Evolutionary conservation across 164 flowering plant species (phyloP).

Genomic region (Aristolochia contorta): DNA sequence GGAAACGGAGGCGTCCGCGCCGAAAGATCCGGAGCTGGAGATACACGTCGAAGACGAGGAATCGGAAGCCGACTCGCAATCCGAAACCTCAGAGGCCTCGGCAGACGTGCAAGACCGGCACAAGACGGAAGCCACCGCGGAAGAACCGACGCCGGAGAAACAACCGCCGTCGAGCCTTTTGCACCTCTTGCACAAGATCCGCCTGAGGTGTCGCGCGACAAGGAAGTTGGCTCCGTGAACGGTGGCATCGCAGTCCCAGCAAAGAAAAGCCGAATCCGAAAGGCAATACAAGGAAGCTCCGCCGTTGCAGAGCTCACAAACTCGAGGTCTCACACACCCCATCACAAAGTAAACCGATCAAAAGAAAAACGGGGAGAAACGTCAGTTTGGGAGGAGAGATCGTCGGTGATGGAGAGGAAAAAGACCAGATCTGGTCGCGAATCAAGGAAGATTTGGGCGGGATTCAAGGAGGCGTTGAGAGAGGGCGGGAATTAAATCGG

Average conservation of each 20-base stretch:
- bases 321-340: not conserved
- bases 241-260: conserved; percentile 17
- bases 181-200: conserved; percentile 11
- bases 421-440: no score
- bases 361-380: not conserved
- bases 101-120: conserved; percentile 2
- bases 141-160: conserved; percentile 8
- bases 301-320: conserved; percentile 21
- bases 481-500: not conserved
- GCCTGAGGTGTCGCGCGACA: conserved; percentile 19
- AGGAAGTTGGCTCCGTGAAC: conserved; percentile 27
- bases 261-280: conserved; percentile 24
- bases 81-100: not conserved
- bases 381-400: not conserved
- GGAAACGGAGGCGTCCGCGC: not conserved
- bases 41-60: conserved; percentile 18
- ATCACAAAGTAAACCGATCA: not conserved
- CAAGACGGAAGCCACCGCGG: not conserved
- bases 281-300: conserved; percentile 15
- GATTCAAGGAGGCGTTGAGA: not conserved
- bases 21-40: conserved; percentile 18
- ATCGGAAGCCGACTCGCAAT: not conserved
- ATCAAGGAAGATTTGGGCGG: not conserved
- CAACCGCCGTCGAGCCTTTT: not conserved
- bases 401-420: not conserved